Base-by-base conservation (phyloP, 495 filamentous ascomycete genomes). In the Podospora bellae-mahoneyi region DNA sequence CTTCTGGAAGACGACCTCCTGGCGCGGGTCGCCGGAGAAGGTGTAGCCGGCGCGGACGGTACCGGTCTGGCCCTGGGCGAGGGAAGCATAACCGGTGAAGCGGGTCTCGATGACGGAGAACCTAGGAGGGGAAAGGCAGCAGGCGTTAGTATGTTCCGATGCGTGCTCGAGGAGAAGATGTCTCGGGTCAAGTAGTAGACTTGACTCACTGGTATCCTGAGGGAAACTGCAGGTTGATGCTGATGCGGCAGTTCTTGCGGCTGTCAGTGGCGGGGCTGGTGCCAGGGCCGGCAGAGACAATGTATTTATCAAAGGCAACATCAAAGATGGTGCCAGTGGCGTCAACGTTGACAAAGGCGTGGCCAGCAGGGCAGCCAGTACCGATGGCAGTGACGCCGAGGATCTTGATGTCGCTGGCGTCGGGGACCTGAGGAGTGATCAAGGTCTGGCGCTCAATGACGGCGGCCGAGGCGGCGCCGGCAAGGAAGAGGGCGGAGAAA, bases 211-310 rank as follows among this genome's bases (percentile, higher is more conserved):
- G 78, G 75, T 78, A 82, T 64, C 80, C 81, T 27, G 66, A 66
- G 16, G 80, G 81, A 69, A 81, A 82, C 64, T 76, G 59, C 9
- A 84, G 71, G 68, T 81, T 79, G 73, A 83, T 75, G 73, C 77
- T 78, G 56, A 84, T 62, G 60, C 81, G 80, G 74, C 82, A 84
- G 77, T 79, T 80, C 79, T 83, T 82, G 76, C 74, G 75, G 67
- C 69, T 74, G 62, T 80, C 77, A 27, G 80, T 73, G 44, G 76
- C 64, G 18, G 61, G 61, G 20, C 64, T 34, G 62, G 73, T 73
- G 53, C 76, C 78, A 9, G 79, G 78, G 23, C 83, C 83, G 57
- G 81, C 79, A 9, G 73, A 73, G n/a, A 82, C 82, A 34, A 79
- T 75, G 71, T 83, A 85, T 27, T 75, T 61, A 70, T 84, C 80